These are phyloP conservation scores for Sparassis latifolia DNA, from an alignment of 1,284 basidiomycete species.

Conservation along the genomic window DNA sequence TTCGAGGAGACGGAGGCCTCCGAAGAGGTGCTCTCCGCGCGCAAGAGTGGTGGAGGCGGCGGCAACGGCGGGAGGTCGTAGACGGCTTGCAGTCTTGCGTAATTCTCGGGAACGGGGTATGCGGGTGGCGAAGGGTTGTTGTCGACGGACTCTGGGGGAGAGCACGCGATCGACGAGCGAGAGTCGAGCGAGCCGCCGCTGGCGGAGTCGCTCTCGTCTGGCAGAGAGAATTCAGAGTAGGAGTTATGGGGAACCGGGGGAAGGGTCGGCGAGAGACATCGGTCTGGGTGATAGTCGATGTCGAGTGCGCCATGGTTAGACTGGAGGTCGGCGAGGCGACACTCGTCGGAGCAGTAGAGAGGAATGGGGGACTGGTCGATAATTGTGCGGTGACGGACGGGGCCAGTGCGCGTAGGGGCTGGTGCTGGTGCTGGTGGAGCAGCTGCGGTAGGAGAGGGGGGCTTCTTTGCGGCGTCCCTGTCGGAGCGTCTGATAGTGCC, in stretches of 20 bases:
- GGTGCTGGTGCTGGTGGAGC: conserved; percentile 4
- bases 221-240: conserved; percentile 24
- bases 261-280: conserved; percentile 30
- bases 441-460: conserved; percentile 7
- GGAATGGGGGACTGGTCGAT: conserved; percentile 72
- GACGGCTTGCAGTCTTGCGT: conserved; percentile 44
- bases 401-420: conserved; percentile 3
- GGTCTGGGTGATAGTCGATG: conserved; percentile 41
- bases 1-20: conserved; percentile 21
- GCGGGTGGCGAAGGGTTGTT: conserved; percentile 26
- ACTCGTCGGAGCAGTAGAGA: conserved; percentile 75
- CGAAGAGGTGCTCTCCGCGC: conserved; percentile 21
- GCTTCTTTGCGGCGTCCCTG: conserved; percentile 26
- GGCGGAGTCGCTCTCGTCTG: conserved; percentile 30
- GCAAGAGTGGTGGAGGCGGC: conserved; percentile 37
- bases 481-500: conserved; percentile 43
- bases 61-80: conserved; percentile 51
- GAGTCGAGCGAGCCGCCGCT: conserved; percentile 34
- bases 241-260: conserved; percentile 36
- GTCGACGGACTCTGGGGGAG: conserved; percentile 21
- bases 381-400: conserved; percentile 49
- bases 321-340: conserved; percentile 51
- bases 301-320: conserved; percentile 33
- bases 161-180: conserved; percentile 21
- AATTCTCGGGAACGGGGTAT: conserved; percentile 20